Base-by-base conservation (phyloP, 2,329 filamentous ascomycete genomes). In the Fusarium sp. region DNA sequence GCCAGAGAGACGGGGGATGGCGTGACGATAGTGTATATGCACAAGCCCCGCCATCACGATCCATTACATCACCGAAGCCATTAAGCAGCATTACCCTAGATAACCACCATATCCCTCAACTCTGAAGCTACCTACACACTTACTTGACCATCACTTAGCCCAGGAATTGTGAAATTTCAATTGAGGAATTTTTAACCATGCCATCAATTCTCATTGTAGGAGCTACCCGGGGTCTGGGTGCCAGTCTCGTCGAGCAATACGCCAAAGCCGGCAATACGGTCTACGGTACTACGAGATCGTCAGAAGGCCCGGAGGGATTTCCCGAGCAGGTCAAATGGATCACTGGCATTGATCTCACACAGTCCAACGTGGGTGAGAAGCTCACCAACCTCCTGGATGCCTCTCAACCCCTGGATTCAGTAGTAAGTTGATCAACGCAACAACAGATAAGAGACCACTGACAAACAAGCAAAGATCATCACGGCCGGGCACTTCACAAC, bases 401-500 rank as follows among this genome's bases (percentile, higher is more conserved):
- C 44, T 75, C 71, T 61, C 78, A 80, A 55, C 76, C 81, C 7
- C 76, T 84, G 18, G 82, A 82, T 11, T 77, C 82, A 10, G 82
- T 84, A 70, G 80, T 86, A 69, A 70, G 74, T 78, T 34, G 6
- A 44, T 33, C 38, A 33, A 25, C 8, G 49, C 33, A 54, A 16
- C 33, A 54, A 25, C 18, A 46, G 16, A 23, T 50, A 18, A 46
- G 16, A 33, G 16, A 29, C 10, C 55, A 27, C 23, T 71, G 20
- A 71, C 38, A 27, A 58, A 78, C 38, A 64, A 55, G 36, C 14
- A 61, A 64, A 90, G 75, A 86, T 92, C 73, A 87, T 93, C 71
- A 88, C 87, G 3, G 90, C 90, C 0, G 90, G 90, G 7, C 88
- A 90, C 76, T 93, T 93, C 73, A 84, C 83, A 18, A 89, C 86